Conservation (phyloP, 192 early-diverging fungal species). For the Thamnidium elegans region DNA sequence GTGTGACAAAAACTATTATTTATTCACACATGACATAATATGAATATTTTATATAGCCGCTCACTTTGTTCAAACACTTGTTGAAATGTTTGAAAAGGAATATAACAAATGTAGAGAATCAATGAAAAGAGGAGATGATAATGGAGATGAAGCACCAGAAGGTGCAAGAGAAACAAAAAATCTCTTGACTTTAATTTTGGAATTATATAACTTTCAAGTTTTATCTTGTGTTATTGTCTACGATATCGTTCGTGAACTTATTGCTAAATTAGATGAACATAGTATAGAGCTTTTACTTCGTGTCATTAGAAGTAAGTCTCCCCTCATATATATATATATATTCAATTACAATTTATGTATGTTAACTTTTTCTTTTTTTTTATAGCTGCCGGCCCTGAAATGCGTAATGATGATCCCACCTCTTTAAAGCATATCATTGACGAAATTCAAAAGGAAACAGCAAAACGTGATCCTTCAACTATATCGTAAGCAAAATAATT, state of each 20-base stretch:
- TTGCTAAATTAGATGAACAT: constrained; percentile 70
- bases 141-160: constrained; percentile 40
- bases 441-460: constrained; percentile 55
- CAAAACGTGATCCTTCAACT: constrained; percentile 39
- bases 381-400: constrained; percentile 71
- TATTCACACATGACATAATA: background rate
- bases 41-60: constrained; percentile 42
- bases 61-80: constrained; percentile 69
- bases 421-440: constrained; percentile 89
- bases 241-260: constrained; percentile 75
- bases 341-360: background rate
- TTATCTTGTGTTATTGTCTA: constrained; percentile 84
- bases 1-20: constrained; percentile 23
- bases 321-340: background rate
- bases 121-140: constrained; percentile 25
- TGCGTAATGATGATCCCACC: constrained; percentile 88
- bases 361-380: background rate
- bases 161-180: constrained; percentile 76
- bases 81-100: constrained; percentile 67
- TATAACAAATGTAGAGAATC: constrained; percentile 46
- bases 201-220: constrained; percentile 89
- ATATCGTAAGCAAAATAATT: constrained; percentile 37
- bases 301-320: constrained; percentile 62
- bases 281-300: constrained; percentile 88
- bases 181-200: constrained; percentile 73